Evolutionary conservation across 1,284 basidiomycete species (phyloP).

Genomic region (Xerocomus minutiporus): DNA sequence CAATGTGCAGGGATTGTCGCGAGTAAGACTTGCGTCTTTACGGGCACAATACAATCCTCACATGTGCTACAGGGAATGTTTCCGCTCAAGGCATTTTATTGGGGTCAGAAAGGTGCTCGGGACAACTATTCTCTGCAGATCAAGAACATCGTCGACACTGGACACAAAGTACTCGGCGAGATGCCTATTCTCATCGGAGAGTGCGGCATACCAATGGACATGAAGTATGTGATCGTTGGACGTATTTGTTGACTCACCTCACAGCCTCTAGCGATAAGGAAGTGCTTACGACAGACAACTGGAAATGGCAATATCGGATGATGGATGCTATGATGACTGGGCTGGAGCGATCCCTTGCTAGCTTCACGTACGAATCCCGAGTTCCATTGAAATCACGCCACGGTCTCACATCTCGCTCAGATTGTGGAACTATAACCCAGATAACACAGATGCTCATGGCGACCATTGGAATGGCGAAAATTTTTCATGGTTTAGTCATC

Average conservation of each 20-base stretch:
- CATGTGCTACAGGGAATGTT: conserved; percentile 70
- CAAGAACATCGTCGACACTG: conserved; percentile 68
- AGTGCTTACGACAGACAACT: conserved; percentile 73
- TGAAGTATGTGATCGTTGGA: conserved; percentile 61
- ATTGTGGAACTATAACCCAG: conserved; percentile 93
- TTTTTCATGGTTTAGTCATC: conserved; percentile 86
- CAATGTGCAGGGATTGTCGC: conserved; percentile 85
- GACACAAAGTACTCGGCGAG: conserved; percentile 67
- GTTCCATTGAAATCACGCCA: not conserved
- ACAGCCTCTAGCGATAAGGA: conserved; percentile 50
- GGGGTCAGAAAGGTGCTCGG: conserved; percentile 75
- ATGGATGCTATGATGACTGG: conserved; percentile 85
- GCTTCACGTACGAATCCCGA: conserved; percentile 67
- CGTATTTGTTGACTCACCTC: conserved; percentile 2
- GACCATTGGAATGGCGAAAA: conserved; percentile 97
- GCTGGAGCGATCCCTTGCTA: conserved; percentile 66
- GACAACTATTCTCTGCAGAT: conserved; percentile 83
- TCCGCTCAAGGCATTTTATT: conserved; percentile 74
- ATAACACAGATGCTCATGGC: conserved; percentile 74
- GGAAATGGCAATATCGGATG: conserved; percentile 78
- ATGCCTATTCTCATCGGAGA: conserved; percentile 84
- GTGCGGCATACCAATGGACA: conserved; percentile 89
- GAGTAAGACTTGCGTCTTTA: conserved; percentile 41
- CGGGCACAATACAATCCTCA: conserved; percentile 3
- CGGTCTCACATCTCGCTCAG: conserved; percentile 36